Conservation (phyloP, 2,329 filamentous ascomycete species). For the Gnomoniopsis sp. region DNA sequence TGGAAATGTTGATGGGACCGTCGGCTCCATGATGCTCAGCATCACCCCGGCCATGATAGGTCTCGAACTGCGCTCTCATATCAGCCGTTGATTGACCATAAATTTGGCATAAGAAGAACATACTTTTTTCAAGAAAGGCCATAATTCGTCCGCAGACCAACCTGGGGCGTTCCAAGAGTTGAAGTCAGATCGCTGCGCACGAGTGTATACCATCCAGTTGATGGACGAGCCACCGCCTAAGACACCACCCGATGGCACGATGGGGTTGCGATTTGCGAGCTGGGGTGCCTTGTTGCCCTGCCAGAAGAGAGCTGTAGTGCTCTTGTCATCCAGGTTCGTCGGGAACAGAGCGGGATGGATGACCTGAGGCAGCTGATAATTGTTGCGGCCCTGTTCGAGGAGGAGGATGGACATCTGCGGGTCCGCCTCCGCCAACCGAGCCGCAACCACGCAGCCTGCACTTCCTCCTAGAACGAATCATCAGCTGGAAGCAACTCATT, state of each 20-base stretch:
- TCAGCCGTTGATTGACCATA: not conserved
- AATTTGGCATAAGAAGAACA: not conserved
- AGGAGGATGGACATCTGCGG: slow-evolving; percentile 47
- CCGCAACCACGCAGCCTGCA: slow-evolving; percentile 46
- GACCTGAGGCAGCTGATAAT: slow-evolving; percentile 44
- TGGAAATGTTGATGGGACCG: slow-evolving; percentile 54
- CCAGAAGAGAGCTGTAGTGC: slow-evolving; percentile 43
- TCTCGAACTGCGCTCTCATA: slow-evolving; percentile 42
- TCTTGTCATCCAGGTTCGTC: slow-evolving; percentile 40
- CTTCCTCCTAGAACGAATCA: slow-evolving; percentile 34
- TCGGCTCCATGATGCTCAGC: slow-evolving; percentile 46
- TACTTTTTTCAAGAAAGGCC: slow-evolving; percentile 48
- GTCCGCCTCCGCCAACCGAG: slow-evolving; percentile 46
- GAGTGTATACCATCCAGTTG: slow-evolving; percentile 39
- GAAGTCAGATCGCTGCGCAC: slow-evolving; percentile 27
- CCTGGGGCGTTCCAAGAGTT: slow-evolving; percentile 20
- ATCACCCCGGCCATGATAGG: slow-evolving; percentile 46
- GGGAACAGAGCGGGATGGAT: slow-evolving; percentile 48
- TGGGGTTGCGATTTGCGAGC: slow-evolving; percentile 38
- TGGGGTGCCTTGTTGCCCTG: slow-evolving; percentile 31
- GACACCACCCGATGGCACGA: slow-evolving; percentile 37
- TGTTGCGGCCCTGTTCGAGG: slow-evolving; percentile 53
- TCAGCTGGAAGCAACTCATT: not conserved
- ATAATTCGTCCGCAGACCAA: slow-evolving; percentile 29
- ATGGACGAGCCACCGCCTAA: slow-evolving; percentile 50